Evolutionary conservation across 495 filamentous ascomycete species (phyloP).

Genomic region (Penicillium cataractarum): DNA sequence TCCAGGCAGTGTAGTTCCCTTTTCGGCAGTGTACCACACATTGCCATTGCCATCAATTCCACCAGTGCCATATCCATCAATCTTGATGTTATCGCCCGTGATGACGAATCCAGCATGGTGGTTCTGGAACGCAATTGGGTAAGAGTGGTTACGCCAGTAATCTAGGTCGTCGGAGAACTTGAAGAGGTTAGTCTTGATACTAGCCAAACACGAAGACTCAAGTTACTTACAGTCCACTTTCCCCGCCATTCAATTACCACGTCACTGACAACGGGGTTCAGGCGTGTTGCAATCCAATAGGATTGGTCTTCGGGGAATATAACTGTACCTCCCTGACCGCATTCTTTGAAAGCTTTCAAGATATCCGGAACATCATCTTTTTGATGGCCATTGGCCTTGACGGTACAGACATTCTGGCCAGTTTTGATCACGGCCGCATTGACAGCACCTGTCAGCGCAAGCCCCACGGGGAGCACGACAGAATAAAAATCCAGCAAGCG

Average conservation of each 20-base stretch:
- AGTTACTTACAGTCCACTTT: conserved; percentile 44
- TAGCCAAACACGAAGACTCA: not conserved
- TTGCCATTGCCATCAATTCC: conserved; percentile 60
- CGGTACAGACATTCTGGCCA: conserved; percentile 28
- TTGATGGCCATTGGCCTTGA: conserved; percentile 32
- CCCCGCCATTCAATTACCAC: conserved; percentile 53
- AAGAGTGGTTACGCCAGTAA: conserved; percentile 60
- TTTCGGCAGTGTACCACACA: conserved; percentile 51
- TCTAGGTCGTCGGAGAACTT: conserved; percentile 54
- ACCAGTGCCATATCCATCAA: conserved; percentile 55
- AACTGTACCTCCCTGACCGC: conserved; percentile 53
- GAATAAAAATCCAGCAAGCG: not conserved
- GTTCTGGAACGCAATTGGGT: conserved; percentile 60
- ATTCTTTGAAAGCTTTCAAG: conserved; percentile 51
- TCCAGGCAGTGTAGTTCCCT: conserved; percentile 50
- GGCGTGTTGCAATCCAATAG: conserved; percentile 53
- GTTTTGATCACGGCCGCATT: conserved; percentile 6
- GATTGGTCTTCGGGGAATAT: conserved; percentile 54
- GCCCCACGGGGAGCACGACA: conserved; percentile 3
- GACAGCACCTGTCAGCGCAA: not conserved
- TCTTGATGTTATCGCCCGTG: conserved; percentile 51
- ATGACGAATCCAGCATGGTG: conserved; percentile 58
- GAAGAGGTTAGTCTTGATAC: not conserved
- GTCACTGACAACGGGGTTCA: conserved; percentile 52
- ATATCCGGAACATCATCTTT: conserved; percentile 56